Evolutionary conservation across 2,329 filamentous ascomycete genomes (phyloP).

Genomic region (Zymoseptoria ardabiliae): DNA sequence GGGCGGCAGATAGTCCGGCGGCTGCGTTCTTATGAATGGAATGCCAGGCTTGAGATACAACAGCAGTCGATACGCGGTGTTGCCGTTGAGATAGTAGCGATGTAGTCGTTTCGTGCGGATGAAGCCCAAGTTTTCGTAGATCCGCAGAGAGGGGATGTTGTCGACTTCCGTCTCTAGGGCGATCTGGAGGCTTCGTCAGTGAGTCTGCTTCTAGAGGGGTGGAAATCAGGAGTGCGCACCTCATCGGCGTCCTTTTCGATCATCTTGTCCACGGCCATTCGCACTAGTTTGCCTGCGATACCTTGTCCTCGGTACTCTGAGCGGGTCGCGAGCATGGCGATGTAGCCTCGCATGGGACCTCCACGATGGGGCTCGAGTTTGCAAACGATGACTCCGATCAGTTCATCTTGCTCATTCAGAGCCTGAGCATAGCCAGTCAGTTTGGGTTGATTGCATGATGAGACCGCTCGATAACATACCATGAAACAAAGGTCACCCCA

Average conservation of each 20-base stretch:
- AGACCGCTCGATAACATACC: slow-evolving; percentile 43
- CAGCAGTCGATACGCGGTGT: slow-evolving; percentile 83
- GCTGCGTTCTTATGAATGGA: slow-evolving; percentile 33
- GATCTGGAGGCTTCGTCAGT: slow-evolving; percentile 43
- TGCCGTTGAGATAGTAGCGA: slow-evolving; percentile 93
- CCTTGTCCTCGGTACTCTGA: slow-evolving; percentile 73
- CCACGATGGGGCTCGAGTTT: slow-evolving; percentile 88
- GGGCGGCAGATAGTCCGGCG: slow-evolving; percentile 21
- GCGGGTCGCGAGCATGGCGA: slow-evolving; percentile 94
- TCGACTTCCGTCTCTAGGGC: slow-evolving; percentile 94
- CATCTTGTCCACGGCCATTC: slow-evolving; percentile 88
- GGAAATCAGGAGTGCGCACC: slow-evolving; percentile 29
- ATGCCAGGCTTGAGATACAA: slow-evolving; percentile 64
- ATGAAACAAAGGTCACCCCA: slow-evolving; percentile 98
- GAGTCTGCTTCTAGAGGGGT: background rate
- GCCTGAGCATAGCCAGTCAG: slow-evolving; percentile 33
- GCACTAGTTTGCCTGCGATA: slow-evolving; percentile 80
- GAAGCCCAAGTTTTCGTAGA: slow-evolving; percentile 91
- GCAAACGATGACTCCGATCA: slow-evolving; percentile 87
- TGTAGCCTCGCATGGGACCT: slow-evolving; percentile 85
- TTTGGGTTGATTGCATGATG: background rate
- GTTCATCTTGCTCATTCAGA: slow-evolving; percentile 49
- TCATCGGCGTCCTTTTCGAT: slow-evolving; percentile 76
- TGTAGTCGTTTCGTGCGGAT: slow-evolving; percentile 86
- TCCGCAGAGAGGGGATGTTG: slow-evolving; percentile 78